Conservation (phyloP, 495 filamentous ascomycete species). For the Tuber indicum region DNA sequence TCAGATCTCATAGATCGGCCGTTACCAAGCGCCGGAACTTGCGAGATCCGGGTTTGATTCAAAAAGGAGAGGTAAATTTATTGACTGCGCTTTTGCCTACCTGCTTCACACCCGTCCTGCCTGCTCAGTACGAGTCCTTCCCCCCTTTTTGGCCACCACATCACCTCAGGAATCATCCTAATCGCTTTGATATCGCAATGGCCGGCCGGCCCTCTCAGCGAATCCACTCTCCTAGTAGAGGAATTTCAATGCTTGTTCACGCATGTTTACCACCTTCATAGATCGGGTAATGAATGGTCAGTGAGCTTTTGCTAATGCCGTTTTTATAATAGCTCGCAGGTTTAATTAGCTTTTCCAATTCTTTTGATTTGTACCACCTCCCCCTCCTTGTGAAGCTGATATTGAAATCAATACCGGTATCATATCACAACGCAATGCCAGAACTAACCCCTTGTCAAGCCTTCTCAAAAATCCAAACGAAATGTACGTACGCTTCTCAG, state of each 20-base stretch:
- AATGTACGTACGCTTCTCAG: constrained; percentile 44
- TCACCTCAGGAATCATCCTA: background rate
- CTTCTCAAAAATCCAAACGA: constrained; percentile 46
- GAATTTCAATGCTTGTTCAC: constrained; percentile 64
- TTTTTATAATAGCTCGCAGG: constrained; percentile 45
- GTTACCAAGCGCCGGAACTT: background rate
- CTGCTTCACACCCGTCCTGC: background rate
- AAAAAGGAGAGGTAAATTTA: background rate
- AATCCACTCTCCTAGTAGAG: constrained; percentile 61
- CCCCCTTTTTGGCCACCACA: background rate
- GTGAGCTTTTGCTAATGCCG: background rate
- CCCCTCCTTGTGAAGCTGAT: background rate
- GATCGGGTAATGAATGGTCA: background rate
- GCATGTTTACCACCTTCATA: constrained; percentile 43
- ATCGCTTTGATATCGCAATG: background rate
- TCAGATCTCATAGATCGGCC: background rate
- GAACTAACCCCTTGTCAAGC: constrained; percentile 26
- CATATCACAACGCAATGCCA: background rate
- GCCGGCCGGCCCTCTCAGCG: constrained; percentile 39
- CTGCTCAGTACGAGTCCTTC: background rate
- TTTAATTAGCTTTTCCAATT: constrained; percentile 60
- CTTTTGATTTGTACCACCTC: constrained; percentile 56
- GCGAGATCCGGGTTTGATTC: background rate
- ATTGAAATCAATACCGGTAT: background rate
- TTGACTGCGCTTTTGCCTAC: background rate